A percentile compares a stretch with the other conserved stretches of the same genome.
Conservation (phyloP, 768 basidiomycete species). For the Sarcodon aspratus region DNA sequence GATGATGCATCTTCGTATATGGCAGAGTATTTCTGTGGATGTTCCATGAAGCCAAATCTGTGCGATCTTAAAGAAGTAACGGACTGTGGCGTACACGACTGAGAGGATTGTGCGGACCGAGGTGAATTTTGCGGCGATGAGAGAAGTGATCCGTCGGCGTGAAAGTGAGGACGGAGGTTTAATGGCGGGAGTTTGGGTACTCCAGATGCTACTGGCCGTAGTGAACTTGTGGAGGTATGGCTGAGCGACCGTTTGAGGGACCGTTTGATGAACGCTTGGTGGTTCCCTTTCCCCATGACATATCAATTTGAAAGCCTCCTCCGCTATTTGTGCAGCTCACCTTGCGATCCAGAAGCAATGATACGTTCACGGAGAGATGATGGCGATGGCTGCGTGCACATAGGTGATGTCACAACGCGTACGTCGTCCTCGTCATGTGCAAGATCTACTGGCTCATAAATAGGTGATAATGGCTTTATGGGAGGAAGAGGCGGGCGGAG, state of each 20-base stretch:
- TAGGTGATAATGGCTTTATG: background rate
- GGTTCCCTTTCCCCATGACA: background rate
- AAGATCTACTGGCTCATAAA: background rate
- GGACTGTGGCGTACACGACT: slow-evolving; percentile 7
- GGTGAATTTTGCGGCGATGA: slow-evolving; percentile 4
- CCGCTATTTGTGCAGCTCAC: background rate
- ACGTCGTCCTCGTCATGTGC: background rate
- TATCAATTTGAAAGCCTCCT: no score
- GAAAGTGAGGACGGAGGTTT: slow-evolving; percentile 46
- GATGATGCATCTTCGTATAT: slow-evolving; percentile 19
- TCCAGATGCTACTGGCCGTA: background rate
- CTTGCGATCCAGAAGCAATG: background rate
- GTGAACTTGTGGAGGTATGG: background rate
- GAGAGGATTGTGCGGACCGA: slow-evolving; percentile 6
- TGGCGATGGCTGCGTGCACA: no score
- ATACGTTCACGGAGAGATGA: no score
- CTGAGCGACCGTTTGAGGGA: background rate
- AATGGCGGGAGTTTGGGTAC: slow-evolving; percentile 33
- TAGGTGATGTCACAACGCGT: background rate
- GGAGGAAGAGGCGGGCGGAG: background rate
- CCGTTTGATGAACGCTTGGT: background rate
- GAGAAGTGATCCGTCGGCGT: background rate
- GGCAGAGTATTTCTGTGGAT: slow-evolving; percentile 15
- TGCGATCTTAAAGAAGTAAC: slow-evolving; percentile 12
- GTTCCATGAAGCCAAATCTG: slow-evolving; percentile 9